These are phyloP conservation scores for Solioccasus polychromus DNA, from an alignment of 768 basidiomycete genomes.

Conservation along the genomic window DNA sequence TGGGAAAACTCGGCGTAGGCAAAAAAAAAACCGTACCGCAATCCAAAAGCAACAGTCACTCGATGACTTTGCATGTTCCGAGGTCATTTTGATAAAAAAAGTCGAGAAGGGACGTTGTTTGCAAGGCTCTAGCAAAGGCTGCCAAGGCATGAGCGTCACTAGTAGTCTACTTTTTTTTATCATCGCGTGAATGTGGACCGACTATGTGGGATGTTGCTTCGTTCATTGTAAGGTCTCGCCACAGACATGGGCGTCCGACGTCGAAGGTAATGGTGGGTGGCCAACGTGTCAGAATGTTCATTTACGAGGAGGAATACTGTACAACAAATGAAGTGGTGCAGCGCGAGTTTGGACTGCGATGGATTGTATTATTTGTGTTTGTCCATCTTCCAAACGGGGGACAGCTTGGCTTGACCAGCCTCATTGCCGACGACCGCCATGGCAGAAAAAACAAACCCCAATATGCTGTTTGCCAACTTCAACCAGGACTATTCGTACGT, in stretches of 20 bases:
- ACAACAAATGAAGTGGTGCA: too few species aligned
- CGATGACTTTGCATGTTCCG: slow-evolving; percentile 91
- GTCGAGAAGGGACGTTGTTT: slow-evolving; percentile 72
- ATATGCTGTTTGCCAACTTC: slow-evolving; percentile 88
- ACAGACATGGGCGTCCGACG: too few species aligned
- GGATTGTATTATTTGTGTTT: slow-evolving; percentile 17
- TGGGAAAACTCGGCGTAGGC: slow-evolving; percentile 91
- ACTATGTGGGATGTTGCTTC: too few species aligned
- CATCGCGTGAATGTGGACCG: too few species aligned
- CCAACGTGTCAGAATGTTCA: too few species aligned
- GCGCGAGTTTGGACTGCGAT: slow-evolving; percentile 1
- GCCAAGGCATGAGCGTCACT: slow-evolving; percentile 16
- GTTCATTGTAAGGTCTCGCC: too few species aligned
- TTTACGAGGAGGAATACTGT: too few species aligned
- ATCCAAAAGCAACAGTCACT: slow-evolving; percentile 68
- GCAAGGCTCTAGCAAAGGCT: slow-evolving; percentile 64
- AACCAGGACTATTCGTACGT: slow-evolving; percentile 98
- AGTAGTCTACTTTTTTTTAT: not conserved
- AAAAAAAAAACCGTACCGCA: slow-evolving; percentile 76
- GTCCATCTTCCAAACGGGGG: slow-evolving; percentile 10
- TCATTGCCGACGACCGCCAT: slow-evolving; percentile 23
- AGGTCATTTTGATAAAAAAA: slow-evolving; percentile 88
- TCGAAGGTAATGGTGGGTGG: too few species aligned
- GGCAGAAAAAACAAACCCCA: slow-evolving; percentile 41
- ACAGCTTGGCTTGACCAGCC: not conserved